Conservation (phyloP, 2,329 filamentous ascomycete genomes). For the Aureobasidium lini region DNA sequence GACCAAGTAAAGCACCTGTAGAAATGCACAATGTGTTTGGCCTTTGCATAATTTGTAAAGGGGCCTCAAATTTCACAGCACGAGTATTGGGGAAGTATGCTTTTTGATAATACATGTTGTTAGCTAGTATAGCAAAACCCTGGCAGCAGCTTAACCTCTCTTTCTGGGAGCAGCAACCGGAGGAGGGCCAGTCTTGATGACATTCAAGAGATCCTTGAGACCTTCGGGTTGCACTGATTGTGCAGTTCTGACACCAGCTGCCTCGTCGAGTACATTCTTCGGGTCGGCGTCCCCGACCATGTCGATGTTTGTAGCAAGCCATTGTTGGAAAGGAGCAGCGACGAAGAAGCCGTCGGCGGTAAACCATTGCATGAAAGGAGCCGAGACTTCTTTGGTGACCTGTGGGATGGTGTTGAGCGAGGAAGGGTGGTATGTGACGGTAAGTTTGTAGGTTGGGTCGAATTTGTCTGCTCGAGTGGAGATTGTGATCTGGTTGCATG, state of each 20-base stretch:
- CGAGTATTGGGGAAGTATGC: too few relatives aligned
- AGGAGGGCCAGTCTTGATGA: slow-evolving; percentile 7
- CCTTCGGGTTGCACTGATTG: background rate
- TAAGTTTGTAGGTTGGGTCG: slow-evolving; percentile 71
- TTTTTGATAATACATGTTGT: background rate
- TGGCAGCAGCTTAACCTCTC: background rate
- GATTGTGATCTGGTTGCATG: slow-evolving; percentile 57
- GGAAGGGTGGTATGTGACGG: slow-evolving; percentile 37
- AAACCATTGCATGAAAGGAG: slow-evolving; percentile 69
- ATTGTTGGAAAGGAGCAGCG: slow-evolving; percentile 67
- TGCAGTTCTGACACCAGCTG: background rate
- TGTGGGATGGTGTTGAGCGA: slow-evolving; percentile 25
- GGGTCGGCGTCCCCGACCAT: slow-evolving; percentile 60
- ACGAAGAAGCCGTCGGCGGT: slow-evolving; percentile 65
- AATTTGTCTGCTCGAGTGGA: slow-evolving; percentile 68
- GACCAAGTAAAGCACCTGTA: too few relatives aligned
- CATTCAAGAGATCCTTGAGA: background rate
- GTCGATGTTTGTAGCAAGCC: slow-evolving; percentile 62
- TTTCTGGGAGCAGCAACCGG: background rate
- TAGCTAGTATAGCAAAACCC: background rate
- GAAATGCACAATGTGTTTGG: background rate
- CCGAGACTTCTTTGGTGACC: slow-evolving; percentile 45
- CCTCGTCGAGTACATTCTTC: slow-evolving; percentile 39
- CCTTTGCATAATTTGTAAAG: background rate
- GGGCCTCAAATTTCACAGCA: too few relatives aligned